Percentiles rank a stretch among this genome's conserved stretches.
Evolutionary conservation across 148 eudicot genomes (phyloP).

Genomic region (Amaranthus palmeri): DNA sequence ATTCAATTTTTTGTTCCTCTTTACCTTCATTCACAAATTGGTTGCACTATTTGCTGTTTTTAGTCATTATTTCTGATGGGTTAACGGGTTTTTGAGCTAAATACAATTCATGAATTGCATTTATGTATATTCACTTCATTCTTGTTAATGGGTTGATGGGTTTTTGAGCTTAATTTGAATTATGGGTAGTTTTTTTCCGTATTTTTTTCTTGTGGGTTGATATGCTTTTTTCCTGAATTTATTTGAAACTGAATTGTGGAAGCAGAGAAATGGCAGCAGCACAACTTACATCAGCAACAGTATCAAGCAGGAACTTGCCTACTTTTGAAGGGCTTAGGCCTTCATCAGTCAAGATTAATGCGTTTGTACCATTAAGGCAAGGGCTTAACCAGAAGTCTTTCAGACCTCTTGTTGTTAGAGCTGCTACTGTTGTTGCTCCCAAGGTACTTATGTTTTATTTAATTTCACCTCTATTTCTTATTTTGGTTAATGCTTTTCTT

Average conservation of each 20-base stretch:
- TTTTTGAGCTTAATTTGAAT: not conserved
- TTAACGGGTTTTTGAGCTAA: not conserved
- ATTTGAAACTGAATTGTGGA: conserved; percentile 2
- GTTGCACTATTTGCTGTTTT: not conserved
- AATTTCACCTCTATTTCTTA: not conserved
- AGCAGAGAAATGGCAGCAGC: conserved; percentile 61
- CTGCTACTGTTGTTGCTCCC: conserved; percentile 83
- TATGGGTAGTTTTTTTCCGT: not conserved
- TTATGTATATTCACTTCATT: not conserved
- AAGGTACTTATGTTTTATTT: conserved; percentile 40
- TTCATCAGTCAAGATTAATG: conserved; percentile 32
- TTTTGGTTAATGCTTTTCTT: not conserved
- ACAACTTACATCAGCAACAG: conserved; percentile 60
- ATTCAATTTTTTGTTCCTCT: not conserved
- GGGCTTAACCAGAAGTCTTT: conserved; percentile 45
- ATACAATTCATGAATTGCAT: not conserved
- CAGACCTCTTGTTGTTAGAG: conserved; percentile 67
- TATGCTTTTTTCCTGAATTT: conserved; percentile 13
- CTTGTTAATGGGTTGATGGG: not conserved
- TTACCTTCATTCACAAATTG: not conserved
- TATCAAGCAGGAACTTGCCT: conserved; percentile 41
- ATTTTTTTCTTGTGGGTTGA: not conserved
- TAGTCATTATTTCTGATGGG: not conserved
- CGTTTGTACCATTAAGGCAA: conserved; percentile 42
- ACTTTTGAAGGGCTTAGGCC: conserved; percentile 57